Evolutionary conservation across 2,329 filamentous ascomycete genomes (phyloP).

Genomic region (Triangularia verruculosa): DNA sequence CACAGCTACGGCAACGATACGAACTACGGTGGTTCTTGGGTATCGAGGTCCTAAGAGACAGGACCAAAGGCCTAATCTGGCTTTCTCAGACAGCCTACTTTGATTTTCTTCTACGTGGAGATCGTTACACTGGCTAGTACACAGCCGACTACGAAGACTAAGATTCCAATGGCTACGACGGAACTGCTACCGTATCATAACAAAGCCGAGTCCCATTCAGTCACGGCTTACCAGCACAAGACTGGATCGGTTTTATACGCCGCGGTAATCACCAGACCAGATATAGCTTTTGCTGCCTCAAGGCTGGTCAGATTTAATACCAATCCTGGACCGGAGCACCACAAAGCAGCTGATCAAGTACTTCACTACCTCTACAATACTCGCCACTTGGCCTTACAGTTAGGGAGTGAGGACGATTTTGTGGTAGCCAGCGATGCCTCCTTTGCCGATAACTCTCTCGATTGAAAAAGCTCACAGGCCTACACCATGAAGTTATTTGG

Average conservation of each 20-base stretch:
- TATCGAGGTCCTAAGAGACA: slow-evolving; percentile 15
- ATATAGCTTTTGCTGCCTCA: slow-evolving; percentile 13
- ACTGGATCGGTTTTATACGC: slow-evolving; percentile 12
- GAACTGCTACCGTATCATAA: slow-evolving; percentile 9
- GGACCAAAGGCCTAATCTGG: slow-evolving; percentile 12
- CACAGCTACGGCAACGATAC: slow-evolving; percentile 7
- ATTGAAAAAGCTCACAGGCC: slow-evolving; percentile 13
- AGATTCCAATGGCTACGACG: slow-evolving; percentile 2
- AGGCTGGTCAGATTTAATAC: slow-evolving; percentile 9
- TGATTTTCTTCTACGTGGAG: no score
- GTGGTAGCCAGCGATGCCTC: slow-evolving; percentile 2
- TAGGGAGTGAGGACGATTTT: background rate
- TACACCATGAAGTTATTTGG: slow-evolving; percentile 14
- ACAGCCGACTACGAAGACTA: no score
- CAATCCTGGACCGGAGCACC: no score
- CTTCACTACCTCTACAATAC: no score
- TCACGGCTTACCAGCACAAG: slow-evolving; percentile 8
- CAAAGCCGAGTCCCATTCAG: background rate
- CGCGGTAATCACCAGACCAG: slow-evolving; percentile 10
- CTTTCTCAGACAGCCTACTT: slow-evolving; percentile 15
- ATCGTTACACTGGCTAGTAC: slow-evolving; percentile 1
- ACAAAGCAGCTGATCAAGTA: no score
- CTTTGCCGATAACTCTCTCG: slow-evolving; percentile 6
- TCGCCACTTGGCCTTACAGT: no score
- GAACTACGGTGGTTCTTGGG: slow-evolving; percentile 19